A percentile compares a stretch with the other conserved stretches of the same genome.
phyloP scores from a whole-genome alignment of 441 rosid genomes.

The Rhodomyrtus psidioides region DNA sequence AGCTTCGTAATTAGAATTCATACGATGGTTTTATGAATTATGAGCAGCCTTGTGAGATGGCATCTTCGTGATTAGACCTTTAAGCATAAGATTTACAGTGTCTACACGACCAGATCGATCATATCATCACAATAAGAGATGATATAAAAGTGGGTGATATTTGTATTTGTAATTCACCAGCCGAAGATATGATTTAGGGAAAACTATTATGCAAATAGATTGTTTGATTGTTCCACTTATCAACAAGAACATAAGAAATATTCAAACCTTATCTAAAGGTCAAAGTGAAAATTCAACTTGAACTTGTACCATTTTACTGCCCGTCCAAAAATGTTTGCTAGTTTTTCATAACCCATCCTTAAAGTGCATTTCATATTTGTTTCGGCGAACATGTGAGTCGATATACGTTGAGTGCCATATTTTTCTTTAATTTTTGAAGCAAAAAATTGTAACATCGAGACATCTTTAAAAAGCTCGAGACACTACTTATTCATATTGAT shows the following conservation, averaged over 20 bases:
- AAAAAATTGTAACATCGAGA: fast-evolving
- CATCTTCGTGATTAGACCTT: not conserved
- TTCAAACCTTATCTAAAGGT: not conserved
- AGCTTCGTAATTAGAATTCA: no score
- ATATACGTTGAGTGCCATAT: not conserved
- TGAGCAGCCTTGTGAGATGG: no score
- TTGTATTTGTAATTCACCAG: not conserved
- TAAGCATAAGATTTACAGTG: not conserved
- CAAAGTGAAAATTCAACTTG: not conserved
- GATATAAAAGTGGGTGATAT: not conserved
- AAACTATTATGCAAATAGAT: not conserved
- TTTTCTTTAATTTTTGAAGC: not conserved
- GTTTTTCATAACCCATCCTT: not conserved
- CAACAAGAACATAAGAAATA: not conserved
- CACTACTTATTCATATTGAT: not conserved
- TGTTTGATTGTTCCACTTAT: not conserved
- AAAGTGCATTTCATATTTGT: no score
- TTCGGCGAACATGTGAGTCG: no score
- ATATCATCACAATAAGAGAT: not conserved
- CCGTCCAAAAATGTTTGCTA: not conserved
- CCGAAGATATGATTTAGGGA: not conserved
- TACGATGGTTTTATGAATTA: no score
- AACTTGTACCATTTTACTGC: not conserved
- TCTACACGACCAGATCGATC: not conserved
- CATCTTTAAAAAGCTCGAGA: not conserved